A percentile compares a stretch with the other conserved stretches of the same genome.
Conservation (phyloP, 2,329 filamentous ascomycete species). For the Waltergamsia citrina region DNA sequence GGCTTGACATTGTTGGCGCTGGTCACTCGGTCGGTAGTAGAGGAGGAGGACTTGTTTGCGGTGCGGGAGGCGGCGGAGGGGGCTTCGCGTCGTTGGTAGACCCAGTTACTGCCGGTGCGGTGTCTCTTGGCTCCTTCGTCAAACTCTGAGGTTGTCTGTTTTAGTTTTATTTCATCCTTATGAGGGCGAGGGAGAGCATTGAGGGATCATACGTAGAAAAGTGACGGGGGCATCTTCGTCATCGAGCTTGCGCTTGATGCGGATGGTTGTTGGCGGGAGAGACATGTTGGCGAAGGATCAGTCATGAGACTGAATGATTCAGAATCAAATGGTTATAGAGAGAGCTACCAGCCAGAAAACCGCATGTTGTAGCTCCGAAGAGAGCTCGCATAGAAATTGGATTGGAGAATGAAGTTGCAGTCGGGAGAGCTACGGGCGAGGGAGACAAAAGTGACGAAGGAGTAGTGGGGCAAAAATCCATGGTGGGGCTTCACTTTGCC, state of each 20-base stretch:
- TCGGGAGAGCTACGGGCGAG: too few relatives aligned
- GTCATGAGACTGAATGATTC: too few relatives aligned
- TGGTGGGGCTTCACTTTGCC: too few relatives aligned
- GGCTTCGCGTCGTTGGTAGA: constrained; percentile 43
- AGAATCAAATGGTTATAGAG: too few relatives aligned
- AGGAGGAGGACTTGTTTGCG: constrained; percentile 37
- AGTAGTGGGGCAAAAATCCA: too few relatives aligned
- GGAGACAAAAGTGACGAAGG: too few relatives aligned
- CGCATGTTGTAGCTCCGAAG: too few relatives aligned
- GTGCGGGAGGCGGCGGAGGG: constrained; percentile 8
- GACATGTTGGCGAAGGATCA: constrained; percentile 45
- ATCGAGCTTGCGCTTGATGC: constrained; percentile 51
- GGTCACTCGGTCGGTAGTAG: constrained; percentile 22
- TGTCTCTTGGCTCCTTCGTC: constrained; percentile 44
- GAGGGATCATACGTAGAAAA: constrained; percentile 37
- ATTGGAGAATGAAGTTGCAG: too few relatives aligned
- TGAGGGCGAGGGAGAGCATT: constrained; percentile 8
- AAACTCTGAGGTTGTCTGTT: constrained; percentile 33
- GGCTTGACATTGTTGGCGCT: too few relatives aligned
- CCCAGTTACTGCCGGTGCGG: constrained; percentile 38
- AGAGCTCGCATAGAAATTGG: too few relatives aligned
- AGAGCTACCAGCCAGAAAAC: too few relatives aligned
- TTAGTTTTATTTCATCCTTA: too few relatives aligned
- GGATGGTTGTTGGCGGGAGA: constrained; percentile 47
- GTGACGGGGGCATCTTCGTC: constrained; percentile 44